These are phyloP conservation scores for Trichoderma sp. DNA, from an alignment of 2,329 filamentous ascomycete genomes.

Conservation along the genomic window DNA sequence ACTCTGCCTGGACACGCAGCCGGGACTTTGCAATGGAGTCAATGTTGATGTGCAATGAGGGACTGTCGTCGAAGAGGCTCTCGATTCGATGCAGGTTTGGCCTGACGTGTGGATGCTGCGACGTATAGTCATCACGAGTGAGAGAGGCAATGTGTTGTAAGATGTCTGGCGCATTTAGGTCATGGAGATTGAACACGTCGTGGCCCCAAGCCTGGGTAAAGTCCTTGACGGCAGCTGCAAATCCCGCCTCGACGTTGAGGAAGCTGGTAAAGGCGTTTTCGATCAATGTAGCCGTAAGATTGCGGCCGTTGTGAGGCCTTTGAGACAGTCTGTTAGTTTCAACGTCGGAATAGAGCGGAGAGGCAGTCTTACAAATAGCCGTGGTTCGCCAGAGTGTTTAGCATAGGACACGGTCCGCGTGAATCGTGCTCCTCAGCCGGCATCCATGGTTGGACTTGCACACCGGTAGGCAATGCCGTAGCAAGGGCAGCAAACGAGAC, in stretches of 20 bases:
- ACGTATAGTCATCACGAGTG: conserved; percentile 24
- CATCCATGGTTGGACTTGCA: conserved; percentile 20
- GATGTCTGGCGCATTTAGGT: conserved; percentile 27
- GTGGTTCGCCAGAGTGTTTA: conserved; percentile 33
- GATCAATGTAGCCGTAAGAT: conserved; percentile 27
- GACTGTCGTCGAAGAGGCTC: conserved; percentile 24
- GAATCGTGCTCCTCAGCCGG: conserved; percentile 24
- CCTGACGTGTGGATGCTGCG: conserved; percentile 14
- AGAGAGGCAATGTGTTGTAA: conserved; percentile 28
- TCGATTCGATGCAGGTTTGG: conserved; percentile 22
- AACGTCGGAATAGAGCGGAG: background rate
- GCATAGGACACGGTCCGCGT: conserved; percentile 32
- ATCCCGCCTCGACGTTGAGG: conserved; percentile 28
- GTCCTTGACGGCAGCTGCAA: conserved; percentile 21
- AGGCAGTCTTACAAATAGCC: conserved; percentile 28
- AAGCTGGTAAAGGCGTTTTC: conserved; percentile 28
- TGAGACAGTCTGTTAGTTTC: background rate
- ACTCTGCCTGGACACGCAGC: conserved; percentile 24
- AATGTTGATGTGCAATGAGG: conserved; percentile 10
- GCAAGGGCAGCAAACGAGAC: conserved; percentile 11
- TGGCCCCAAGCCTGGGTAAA: conserved; percentile 23
- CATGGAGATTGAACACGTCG: conserved; percentile 21
- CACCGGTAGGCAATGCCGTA: background rate
- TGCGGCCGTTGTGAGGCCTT: conserved; percentile 29
- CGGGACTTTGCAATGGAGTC: conserved; percentile 26